A percentile compares a stretch with the other conserved stretches of the same genome.
Conservation (phyloP, 164 flowering plant species). For the Aristolochia californica region DNA sequence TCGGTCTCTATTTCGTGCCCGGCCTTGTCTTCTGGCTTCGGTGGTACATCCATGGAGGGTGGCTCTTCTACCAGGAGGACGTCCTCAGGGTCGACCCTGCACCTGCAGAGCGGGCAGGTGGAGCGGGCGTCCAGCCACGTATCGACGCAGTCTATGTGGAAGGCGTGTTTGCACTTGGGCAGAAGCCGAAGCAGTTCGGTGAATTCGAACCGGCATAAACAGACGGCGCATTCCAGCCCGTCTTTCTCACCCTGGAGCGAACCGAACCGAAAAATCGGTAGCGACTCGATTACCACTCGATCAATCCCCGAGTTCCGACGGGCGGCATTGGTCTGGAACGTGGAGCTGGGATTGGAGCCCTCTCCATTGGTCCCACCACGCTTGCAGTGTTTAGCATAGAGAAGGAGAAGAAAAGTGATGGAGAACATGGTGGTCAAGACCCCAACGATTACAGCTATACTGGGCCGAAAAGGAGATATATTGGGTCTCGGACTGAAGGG, state of each 20-base stretch:
- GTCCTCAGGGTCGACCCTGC: conserved; percentile 87
- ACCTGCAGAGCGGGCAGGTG: conserved; percentile 92
- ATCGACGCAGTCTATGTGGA: conserved; percentile 91
- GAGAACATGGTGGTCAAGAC: conserved; percentile 68
- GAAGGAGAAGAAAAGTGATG: conserved; percentile 63
- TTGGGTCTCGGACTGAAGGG: conserved; percentile 12
- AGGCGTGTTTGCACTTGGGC: conserved; percentile 93
- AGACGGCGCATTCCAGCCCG: conserved; percentile 92
- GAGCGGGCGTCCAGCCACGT: conserved; percentile 97
- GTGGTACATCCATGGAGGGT: neutral
- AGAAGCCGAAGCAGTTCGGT: conserved; percentile 55
- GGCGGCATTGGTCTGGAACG: conserved; percentile 1
- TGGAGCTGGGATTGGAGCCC: conserved; percentile 1
- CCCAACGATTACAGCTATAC: conserved; percentile 52
- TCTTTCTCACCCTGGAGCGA: conserved; percentile 62
- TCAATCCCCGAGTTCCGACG: conserved; percentile 68
- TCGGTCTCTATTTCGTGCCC: neutral
- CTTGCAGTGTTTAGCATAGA: conserved; percentile 76
- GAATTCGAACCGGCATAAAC: conserved; percentile 52
- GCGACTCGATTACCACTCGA: conserved; percentile 52
- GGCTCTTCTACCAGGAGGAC: conserved; percentile 36
- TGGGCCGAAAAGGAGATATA: conserved; percentile 40
- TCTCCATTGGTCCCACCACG: conserved; percentile 6
- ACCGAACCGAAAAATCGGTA: conserved; percentile 68
- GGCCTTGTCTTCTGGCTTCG: neutral